phyloP scores from a whole-genome alignment of 306 rosid species.

The Cicer arietinum region DNA sequence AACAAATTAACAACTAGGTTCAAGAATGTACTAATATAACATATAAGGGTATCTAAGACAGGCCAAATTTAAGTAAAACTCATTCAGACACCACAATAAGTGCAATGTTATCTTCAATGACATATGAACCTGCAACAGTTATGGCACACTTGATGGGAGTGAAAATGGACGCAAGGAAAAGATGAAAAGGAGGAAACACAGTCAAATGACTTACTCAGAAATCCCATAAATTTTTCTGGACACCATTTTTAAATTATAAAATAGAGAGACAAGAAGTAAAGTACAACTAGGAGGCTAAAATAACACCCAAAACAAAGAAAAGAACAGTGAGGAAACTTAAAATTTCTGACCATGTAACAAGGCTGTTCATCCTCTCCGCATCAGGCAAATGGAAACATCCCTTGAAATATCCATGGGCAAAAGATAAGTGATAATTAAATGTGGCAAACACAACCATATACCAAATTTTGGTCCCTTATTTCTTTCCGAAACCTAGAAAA shows the following conservation, averaged over 20 bases:
- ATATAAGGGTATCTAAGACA: background rate
- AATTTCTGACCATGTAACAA: conserved; percentile 1
- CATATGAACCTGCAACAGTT: background rate
- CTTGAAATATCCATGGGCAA: background rate
- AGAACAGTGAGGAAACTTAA: conserved; percentile 19
- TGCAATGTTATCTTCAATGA: conserved; percentile 10
- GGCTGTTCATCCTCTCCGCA: conserved; percentile 13
- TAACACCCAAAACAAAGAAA: background rate
- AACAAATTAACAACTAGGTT: conserved; percentile 21
- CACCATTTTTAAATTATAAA: background rate
- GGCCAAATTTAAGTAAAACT: conserved; percentile 9
- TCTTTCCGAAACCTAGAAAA: background rate
- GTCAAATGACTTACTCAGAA: conserved; percentile 14
- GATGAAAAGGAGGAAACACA: background rate
- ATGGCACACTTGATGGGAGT: conserved; percentile 2
- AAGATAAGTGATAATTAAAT: background rate
- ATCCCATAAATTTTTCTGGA: background rate
- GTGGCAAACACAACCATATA: background rate
- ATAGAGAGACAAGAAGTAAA: conserved; percentile 30
- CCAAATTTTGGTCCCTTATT: background rate
- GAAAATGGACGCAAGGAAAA: conserved; percentile 13
- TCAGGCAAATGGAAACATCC: background rate
- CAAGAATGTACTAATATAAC: conserved; percentile 11
- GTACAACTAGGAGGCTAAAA: conserved; percentile 23
- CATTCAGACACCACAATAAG: conserved; percentile 9